Evolutionary conservation across 805 yeast species (phyloP), one percentile per base, ranked within the genome.

Genomic region (Phaffomyces opuntiae): DNA sequence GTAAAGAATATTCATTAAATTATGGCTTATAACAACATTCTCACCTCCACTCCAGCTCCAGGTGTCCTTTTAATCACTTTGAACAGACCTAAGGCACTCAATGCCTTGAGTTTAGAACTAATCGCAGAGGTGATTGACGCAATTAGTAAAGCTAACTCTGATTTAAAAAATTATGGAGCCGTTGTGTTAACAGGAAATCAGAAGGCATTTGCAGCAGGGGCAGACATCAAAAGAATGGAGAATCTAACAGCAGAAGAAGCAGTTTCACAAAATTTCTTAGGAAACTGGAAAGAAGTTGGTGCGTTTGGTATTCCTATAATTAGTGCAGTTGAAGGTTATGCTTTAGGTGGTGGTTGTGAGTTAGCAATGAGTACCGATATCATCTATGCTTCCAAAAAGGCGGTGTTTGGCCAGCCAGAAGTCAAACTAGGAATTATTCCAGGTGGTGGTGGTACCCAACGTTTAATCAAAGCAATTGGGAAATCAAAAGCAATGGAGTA

Each of bases 341-440:
- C 79, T 13, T 66, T 76, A 12, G 81, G 81, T 26, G 81, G 81
- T 17, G 81, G 80, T 19, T 74, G 77, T 48, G 81, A 75, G 54
- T 57, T 75, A 35, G 80, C 80, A 19, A 73, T 75, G 79, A 62
- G 67, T 61, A 55, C 56, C 35, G 81, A 75, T 51, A 69, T 75
- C 46, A 59, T 75, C 39, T 75, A 75, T 47, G 75, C 75, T 16
- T 75, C 78, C 17, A 68, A 67, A 36, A 61, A 62, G 46, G 77
- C 80, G 17, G 57, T 57, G 36, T 74, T 75, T 51, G 81, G 80
- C 11, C 79, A 75, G 56, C 81, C 81, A 25, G 81, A 75, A 57
- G 72, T 75, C 55, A 70, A 69, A 48, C 62, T 75, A 25, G 81
- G 80, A 4, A 65, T 74, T 17, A 65, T 73, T 38, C 78, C 78